Evolutionary conservation across 805 yeast genomes (phyloP), one percentile per base, ranked within the genome.

Genomic region (Ogataea ramenticola): DNA sequence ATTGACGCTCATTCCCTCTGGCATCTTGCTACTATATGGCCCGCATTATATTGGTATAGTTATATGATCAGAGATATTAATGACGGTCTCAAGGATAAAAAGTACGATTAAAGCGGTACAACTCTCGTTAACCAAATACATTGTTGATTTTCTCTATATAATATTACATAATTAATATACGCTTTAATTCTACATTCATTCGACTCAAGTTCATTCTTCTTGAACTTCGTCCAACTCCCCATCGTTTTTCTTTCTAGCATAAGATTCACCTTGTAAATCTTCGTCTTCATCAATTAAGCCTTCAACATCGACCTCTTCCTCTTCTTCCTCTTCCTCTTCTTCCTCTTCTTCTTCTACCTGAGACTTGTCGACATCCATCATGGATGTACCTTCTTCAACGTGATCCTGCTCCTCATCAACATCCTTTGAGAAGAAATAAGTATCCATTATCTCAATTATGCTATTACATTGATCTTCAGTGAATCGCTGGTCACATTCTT

Each of bases 1-100:
- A 54, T 93, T 0, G 99, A 93, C 64, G 95, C 96, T 0, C 99
- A 93, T 63, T 79, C 96, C 0, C 56, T 91, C 34, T 93, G 99
- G 99, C 99, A 93, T 60, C 71, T 85, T 24, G 77, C 86, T 19
- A 93, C 99, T 0, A 80, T 90, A 2, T 61, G 87, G 56, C 98
- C 98, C 0, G 79, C 91, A 0, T 65, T 77, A 46, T 74, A 76
- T 48, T 77, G 95, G 78, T 90, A 84, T 60, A 76, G 74, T 36
- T 84, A 75, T 53, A 69, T 77, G 63, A 58, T 70, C 4, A 56
- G 58, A 29, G 82, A 77, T 45, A 75, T 65, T 36, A 63, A 61
- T 39, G 57, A 52, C 32, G 60, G 58, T 1, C 45, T 61, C 41
- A 60, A 57, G 42, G 55, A 52, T 41, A 45, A 44, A 21, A 61